phyloP scores from a whole-genome alignment of 2,329 filamentous ascomycete species.

The Nakataea oryzae region DNA sequence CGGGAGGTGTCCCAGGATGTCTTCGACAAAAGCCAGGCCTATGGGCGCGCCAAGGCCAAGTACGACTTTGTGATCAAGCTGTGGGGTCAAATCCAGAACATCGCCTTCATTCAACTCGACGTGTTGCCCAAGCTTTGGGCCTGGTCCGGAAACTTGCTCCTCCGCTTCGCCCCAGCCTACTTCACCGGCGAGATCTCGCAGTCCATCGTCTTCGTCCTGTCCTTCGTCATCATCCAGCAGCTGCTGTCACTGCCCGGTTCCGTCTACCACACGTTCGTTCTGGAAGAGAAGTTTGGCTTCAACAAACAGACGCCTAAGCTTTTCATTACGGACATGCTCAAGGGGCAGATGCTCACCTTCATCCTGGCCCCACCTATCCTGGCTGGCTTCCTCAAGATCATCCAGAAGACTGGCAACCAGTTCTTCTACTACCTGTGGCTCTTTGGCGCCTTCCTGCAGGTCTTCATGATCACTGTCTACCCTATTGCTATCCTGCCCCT shows the following conservation, averaged over 20 bases:
- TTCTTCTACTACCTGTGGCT: slow-evolving; percentile 99
- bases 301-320: slow-evolving; percentile 93
- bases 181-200: slow-evolving; percentile 91
- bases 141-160: slow-evolving; percentile 63
- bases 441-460: slow-evolving; percentile 79
- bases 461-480: slow-evolving; percentile 94
- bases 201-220: slow-evolving; percentile 83
- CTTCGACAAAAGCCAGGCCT: slow-evolving; percentile 92
- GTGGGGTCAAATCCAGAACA: slow-evolving; percentile 79
- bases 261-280: slow-evolving; percentile 89
- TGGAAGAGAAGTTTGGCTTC: slow-evolving; percentile 96
- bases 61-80: slow-evolving; percentile 74
- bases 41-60: slow-evolving; percentile 90
- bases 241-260: slow-evolving; percentile 68
- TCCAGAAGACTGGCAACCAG: slow-evolving; percentile 82
- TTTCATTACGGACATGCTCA: slow-evolving; percentile 84
- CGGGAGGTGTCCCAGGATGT: slow-evolving; percentile 83
- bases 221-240: slow-evolving; percentile 75
- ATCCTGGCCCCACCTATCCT: slow-evolving; percentile 79
- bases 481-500: slow-evolving; percentile 87
- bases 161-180: slow-evolving; percentile 61
- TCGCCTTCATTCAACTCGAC: slow-evolving; percentile 83
- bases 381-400: slow-evolving; percentile 84
- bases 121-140: slow-evolving; percentile 86
- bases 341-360: slow-evolving; percentile 74